A percentile compares a stretch with the other conserved stretches of the same genome.
Conservation (phyloP, 257 asterid genomes). For the Pogostemon cablin region DNA sequence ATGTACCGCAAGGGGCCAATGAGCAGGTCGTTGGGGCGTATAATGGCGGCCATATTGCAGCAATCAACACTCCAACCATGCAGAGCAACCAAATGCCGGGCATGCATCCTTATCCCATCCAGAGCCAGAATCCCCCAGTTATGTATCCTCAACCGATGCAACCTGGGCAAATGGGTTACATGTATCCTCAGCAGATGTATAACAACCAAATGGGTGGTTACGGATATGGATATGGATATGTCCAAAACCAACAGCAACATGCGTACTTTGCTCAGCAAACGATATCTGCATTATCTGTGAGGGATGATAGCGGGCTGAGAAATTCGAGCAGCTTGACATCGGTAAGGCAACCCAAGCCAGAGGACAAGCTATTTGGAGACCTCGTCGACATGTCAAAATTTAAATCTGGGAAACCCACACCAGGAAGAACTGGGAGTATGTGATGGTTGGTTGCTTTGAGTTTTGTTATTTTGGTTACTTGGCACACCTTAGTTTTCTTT, state of each 20-base stretch:
- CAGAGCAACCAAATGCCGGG: constrained; percentile 47
- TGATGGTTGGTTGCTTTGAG: constrained; percentile 36
- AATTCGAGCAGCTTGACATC: constrained; percentile 59
- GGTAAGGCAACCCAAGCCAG: constrained; percentile 74
- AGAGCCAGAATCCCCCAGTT: constrained; percentile 34
- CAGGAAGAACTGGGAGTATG: constrained; percentile 52
- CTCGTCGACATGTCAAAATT: constrained; percentile 59
- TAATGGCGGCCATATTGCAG: constrained; percentile 43
- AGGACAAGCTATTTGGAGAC: constrained; percentile 69
- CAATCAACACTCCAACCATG: constrained; percentile 43
- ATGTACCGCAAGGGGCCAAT: constrained; percentile 48
- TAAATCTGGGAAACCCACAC: constrained; percentile 43
- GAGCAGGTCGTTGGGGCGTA: constrained; percentile 48
- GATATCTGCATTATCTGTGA: constrained; percentile 70
- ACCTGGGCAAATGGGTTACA: constrained; percentile 69
- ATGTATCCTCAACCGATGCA: constrained; percentile 79
- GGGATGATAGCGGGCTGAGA: constrained; percentile 58
- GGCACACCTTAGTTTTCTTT: constrained; percentile 7
- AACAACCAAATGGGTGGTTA: constrained; percentile 68
- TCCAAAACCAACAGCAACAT: constrained; percentile 65
- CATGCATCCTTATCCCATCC: constrained; percentile 44
- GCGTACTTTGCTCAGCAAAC: constrained; percentile 67
- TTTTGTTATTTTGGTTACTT: constrained; percentile 34
- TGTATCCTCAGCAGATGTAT: constrained; percentile 80
- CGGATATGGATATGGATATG: constrained; percentile 49